Base-by-base conservation (phyloP, 2,329 filamentous ascomycete genomes). In the Alternaria sp. region DNA sequence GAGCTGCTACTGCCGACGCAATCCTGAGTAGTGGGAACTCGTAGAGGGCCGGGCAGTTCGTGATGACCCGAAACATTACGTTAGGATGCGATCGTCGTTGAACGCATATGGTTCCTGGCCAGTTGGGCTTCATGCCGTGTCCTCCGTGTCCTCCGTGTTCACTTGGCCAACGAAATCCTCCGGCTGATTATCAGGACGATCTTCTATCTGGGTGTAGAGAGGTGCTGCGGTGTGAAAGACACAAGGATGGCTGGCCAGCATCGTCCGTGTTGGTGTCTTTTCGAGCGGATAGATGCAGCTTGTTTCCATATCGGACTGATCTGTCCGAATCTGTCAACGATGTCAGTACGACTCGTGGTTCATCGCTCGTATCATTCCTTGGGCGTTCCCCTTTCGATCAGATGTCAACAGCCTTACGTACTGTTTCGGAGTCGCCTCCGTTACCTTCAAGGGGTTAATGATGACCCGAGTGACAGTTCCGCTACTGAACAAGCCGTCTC, bases 1-100 rank as follows among this genome's bases (percentile, higher is more conserved):
- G 9, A 89, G 87, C 5, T 91, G 89, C 68, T 90, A 86, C 70
- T 90, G 86, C 60, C 68, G 74, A 28, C 62, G 55, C 36, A 40
- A 10, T 40, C 9, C 36, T 40, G 36, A 40, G 36, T 46, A 62
- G 64, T 58, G 59, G 57, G 26, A 43, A 52, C 5, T 26, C 50
- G 11, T 62, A 58, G 40, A 53, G 26, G 36, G 49, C 10, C 23
- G 32, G 52, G 12, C 13, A 36, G 49, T 51, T 32, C 11, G 47
- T 51, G 28, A 32, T 51, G 49, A 52, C 13, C 28, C 49, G 19
- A 52, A 21, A 52, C 50, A 30, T 45, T 45, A 56, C n/a, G 30
- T 26, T 43, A 25, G 43, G 23, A 19, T 56, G 30, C 17, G 53
- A 52, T 52, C 53, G 53, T 55, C 52, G 23, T n/a, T n/a, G 19